Percentiles rank a stretch among this genome's conserved stretches.
Conservation (phyloP, 2,329 filamentous ascomycete species). For the Fusarium sp. region DNA sequence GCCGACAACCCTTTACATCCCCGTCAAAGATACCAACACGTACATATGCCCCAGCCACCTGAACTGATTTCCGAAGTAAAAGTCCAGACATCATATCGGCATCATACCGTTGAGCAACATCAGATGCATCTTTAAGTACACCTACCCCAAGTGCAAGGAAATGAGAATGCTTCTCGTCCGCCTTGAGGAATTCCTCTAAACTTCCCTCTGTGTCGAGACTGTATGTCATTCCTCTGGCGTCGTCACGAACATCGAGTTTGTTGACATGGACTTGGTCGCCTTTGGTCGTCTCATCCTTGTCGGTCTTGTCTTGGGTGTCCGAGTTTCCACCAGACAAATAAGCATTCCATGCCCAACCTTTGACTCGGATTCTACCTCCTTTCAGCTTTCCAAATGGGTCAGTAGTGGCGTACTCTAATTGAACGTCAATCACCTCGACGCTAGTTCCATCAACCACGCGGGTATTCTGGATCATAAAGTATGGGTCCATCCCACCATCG, state of each 20-base stretch:
- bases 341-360: background rate
- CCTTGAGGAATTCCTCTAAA: background rate
- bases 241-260: background rate
- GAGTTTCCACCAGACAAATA: background rate
- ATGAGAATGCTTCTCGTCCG: background rate
- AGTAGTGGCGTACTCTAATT: background rate
- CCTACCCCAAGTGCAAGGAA: background rate
- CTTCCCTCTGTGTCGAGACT: background rate
- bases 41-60: background rate
- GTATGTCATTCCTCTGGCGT: background rate
- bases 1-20: background rate
- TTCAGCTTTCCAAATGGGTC: background rate
- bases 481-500: background rate
- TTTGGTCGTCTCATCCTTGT: background rate
- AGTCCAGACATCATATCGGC: background rate
- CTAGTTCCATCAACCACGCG: background rate
- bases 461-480: background rate
- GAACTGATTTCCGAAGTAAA: background rate
- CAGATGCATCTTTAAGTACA: background rate
- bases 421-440: background rate
- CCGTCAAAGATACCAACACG: background rate
- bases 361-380: background rate
- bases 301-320: background rate
- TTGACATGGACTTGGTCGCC: background rate
- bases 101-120: background rate